Evolutionary conservation across 2,329 filamentous ascomycete genomes (phyloP), one percentile per base, ranked within the genome.

Genomic region (Fusarium pseudocircinatum): DNA sequence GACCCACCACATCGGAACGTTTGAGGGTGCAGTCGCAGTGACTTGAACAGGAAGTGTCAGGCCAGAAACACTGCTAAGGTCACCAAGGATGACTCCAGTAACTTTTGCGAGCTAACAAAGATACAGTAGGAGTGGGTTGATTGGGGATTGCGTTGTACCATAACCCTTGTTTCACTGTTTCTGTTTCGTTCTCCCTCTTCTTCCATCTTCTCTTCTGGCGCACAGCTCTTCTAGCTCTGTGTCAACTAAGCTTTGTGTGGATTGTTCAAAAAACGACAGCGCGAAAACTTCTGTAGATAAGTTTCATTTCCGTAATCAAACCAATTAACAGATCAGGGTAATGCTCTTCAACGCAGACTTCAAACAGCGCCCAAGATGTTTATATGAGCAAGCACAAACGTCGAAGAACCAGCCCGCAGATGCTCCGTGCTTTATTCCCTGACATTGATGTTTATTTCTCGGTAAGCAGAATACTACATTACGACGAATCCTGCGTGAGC

Each of bases 371-470:
- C 40, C 49, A 63, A 59, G 16, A 68, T 71, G 59, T 72, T 74
- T 74, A 60, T 52, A 56, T 46, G 36, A 58, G 49, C 57, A 42
- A 40, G 46, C 57, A 46, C 56, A 72, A 74, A 69, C 56, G 43
- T 44, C 60, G 28, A 59, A 65, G 63, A 54, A 52, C 47, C 47
- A 52, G 47, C 67, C 67, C 30, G 36, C 24, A 40, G 18, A 44
- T 69, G 67, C 67, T 62, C 71, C 56, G 71, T 74, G 71, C 71
- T 56, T 58, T 54, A 47, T 43, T 60, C 46, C 71, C 59, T 59
- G 54, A 28, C 26, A 42, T 37, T n/a, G 57, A 47, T 61, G 32
- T 66, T 44, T 42, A 50, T 44, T 54, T 22, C 58, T 47, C 44
- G 62, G 60, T 67, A 61, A 52, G 37, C 36, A 36, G 54, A 47